Evolutionary conservation across 2,329 filamentous ascomycete species (phyloP), one percentile per base, ranked within the genome.

Genomic region (Colletotrichum noveboracense): DNA sequence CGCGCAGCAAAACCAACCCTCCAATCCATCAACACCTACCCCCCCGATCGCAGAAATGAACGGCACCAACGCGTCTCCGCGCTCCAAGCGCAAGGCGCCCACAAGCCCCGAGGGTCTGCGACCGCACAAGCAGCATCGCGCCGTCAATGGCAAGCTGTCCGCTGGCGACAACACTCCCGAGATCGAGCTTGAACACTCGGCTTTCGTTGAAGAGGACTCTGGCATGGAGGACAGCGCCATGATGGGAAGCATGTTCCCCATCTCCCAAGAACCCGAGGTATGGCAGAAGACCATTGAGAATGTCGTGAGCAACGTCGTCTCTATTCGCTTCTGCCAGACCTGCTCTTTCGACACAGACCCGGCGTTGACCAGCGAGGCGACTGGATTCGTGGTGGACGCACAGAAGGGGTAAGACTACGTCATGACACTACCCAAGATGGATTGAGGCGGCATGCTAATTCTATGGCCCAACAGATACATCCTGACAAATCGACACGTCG

Each of bases 301-400:
- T 77, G 97, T 99, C 5, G 96, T 99, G 70, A 93, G 94, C 83
- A 98, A 96, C 80, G 97, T 98, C 21, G 97, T 99, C 66, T 98
- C 96, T n/a, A 98, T 99, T 81, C 94, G 98, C 79, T 99, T 99
- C 87, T 98, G 96, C 84, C 96, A 98, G 89, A 98, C 97, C 0
- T 98, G 95, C 84, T 96, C 96, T 28, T 99, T 99, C 84, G 97
- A 99, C 84, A 98, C 97, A n/a, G 97, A 99, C 80, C 89, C 95
- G 32, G 97, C 97, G 8, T 90, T 98, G 84, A 95, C 95, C 21
- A 98, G 96, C 81, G 97, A 99, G 87, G 97, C 97, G 5, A 99
- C 97, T 1, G 97, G 97, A 9, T 99, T 99, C 83, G 96, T 99
- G 18, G 97, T 99, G 28, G 97, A 99, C 86, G 95, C 97, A 7